Base-by-base conservation (phyloP, 306 rosid species). In the Chamaecrista fasciculata region DNA sequence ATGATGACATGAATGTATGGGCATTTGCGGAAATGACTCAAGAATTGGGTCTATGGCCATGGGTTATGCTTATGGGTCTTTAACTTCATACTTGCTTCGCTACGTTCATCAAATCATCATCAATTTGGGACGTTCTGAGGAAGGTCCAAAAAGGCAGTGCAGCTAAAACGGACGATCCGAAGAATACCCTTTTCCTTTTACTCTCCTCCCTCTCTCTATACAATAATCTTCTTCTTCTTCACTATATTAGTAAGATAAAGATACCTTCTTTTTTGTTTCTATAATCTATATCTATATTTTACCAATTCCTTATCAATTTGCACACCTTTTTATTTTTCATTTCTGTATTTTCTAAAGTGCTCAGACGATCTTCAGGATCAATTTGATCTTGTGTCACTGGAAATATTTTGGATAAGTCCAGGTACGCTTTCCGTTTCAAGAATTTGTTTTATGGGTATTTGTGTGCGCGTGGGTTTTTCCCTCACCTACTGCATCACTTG, bases 141-240 rank as follows among this genome's bases (percentile, higher is more conserved):
- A 76, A 86, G 88, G 82, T 86, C 95, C 86, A 86, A 76, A 85
- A 82, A 82, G 86, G 75, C 91, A 70, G 82, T 80, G 75, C 81
- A 59, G 73, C 76, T 67, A 61, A 81, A 83, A 66, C 90, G 80
- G 96, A 89, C 86, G 87, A 81, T 89, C 87, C 86, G 78, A 85
- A 82, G 79, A 84, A 51, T 72, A 74, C 78, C 86, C 79, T 36
- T 82, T 82, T 77, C 66, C 20, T 37, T 51, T 59, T 69, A 66
- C 70, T 56, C 23, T 66, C 40, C 31, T 46, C 25, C 29, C 77
- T 53, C 39, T 55, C 23, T 44, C 36, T 21, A 34, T 37, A 21
- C 43, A 63, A 72, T 44, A 59, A 50, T 78, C 81, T 53, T 71
- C 76, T 7, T 51, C 81, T 57, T 62, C 48, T 60, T 79, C 78